Evolutionary conservation across 2,329 filamentous ascomycete genomes (phyloP), one percentile per base, ranked within the genome.

Genomic region (Cytospora leucostoma): DNA sequence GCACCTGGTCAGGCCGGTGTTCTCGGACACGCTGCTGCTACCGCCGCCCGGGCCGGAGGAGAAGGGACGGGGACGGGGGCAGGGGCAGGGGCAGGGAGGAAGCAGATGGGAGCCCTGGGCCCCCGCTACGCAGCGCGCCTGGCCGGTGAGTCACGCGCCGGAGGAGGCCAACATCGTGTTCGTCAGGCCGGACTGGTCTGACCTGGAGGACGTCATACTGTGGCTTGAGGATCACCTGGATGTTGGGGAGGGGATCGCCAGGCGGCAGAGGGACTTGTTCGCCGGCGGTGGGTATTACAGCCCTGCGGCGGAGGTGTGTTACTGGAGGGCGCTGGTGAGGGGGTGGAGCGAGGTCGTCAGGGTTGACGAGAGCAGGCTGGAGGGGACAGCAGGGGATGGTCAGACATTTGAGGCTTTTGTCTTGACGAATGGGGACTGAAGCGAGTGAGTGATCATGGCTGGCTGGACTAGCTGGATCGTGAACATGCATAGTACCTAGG

Each of bases 291-390:
- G 80, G 0, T 80, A 82, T 67, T 71, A 82, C 53, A 80, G 78
- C 63, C 76, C 77, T 15, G 80, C 80, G n/a, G 80, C 81, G 0
- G 82, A 84, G 70, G 73, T 70, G 63, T 84, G 82, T 67, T 84
- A 84, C 72, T 84, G 82, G 82, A 74, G 82, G 49, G 78, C 76
- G 0, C 61, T 82, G 65, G 70, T 84, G 27, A 74, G 75, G 61
- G 80, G 79, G 0, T 84, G 82, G 82, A 75, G 72, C 60, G 66
- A 71, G 44, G 76, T 82, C 12, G 80, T 73, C 35, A 70, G 71
- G 49, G 68, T 72, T 0, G 74, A 76, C 17, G 75, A 73, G 35
- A 71, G 71, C 47, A 74, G 70, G 10, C 76, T 75, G 71, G 71
- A 73, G 15, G 71, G 71, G 7, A 1, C 65, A 4, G 64, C 65